A percentile compares a stretch with the other conserved stretches of the same genome.
These are phyloP conservation scores for Suillus decipiens DNA, from an alignment of 768 basidiomycete genomes.

Conservation along the genomic window DNA sequence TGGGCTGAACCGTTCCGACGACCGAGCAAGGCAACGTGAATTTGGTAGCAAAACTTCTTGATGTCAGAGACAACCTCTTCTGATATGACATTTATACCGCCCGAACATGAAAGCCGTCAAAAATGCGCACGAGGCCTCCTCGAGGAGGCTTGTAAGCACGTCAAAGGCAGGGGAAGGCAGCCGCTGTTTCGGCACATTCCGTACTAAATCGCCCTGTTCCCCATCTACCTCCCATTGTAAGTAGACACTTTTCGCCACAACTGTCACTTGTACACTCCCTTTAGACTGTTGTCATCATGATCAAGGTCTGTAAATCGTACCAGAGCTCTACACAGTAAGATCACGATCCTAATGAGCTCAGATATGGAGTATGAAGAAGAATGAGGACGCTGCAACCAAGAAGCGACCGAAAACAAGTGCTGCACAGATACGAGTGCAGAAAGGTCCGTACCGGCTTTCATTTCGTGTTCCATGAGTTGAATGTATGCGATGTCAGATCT, in stretches of 20 bases:
- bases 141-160: not conserved
- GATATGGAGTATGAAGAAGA: slow-evolving; percentile 99
- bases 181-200: slow-evolving; percentile 31
- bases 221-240: slow-evolving; percentile 14
- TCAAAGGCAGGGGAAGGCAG: not conserved
- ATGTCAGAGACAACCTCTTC: not conserved
- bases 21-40: not conserved
- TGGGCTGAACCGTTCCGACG: not conserved
- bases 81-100: not conserved
- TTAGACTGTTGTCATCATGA: slow-evolving; percentile 33
- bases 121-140: not conserved
- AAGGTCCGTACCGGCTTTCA: slow-evolving; percentile 55
- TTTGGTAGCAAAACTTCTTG: not conserved
- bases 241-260: slow-evolving; percentile 17
- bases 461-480: not conserved
- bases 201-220: slow-evolving; percentile 20
- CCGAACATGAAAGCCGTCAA: not conserved
- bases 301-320: slow-evolving; percentile 38
- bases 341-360: slow-evolving; percentile 32
- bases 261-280: slow-evolving; percentile 13
- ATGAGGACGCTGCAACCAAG: slow-evolving; percentile 95
- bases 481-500: slow-evolving; percentile 57
- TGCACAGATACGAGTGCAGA: slow-evolving; percentile 99
- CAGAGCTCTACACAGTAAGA: slow-evolving; percentile 7
- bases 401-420: slow-evolving; percentile 98